Conservation (phyloP, 2,329 filamentous ascomycete species). For the Orbilia oligospora region DNA sequence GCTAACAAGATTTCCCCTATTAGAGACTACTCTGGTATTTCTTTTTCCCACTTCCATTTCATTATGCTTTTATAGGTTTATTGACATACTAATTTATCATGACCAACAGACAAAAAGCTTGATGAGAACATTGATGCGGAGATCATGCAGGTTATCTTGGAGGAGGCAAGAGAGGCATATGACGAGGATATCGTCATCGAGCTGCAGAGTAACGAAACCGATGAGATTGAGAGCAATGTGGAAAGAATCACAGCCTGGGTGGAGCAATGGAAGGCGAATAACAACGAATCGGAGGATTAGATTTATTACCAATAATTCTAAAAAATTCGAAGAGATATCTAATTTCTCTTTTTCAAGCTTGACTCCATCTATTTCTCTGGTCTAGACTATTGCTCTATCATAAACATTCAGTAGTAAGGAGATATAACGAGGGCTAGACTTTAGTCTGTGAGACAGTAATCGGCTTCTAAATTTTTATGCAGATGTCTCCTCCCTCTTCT, state of each 20-base stretch:
- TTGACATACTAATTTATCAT: neutral
- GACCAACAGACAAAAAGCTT: conserved; percentile 81
- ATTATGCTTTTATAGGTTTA: too few species aligned
- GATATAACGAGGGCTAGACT: neutral
- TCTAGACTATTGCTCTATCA: neutral
- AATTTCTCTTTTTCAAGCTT: conserved; percentile 19
- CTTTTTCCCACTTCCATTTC: neutral
- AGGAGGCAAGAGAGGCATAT: conserved; percentile 90
- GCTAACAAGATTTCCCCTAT: neutral
- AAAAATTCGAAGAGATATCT: neutral
- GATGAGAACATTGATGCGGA: conserved; percentile 97
- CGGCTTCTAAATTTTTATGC: neutral
- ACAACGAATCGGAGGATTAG: conserved; percentile 64
- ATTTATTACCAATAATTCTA: neutral
- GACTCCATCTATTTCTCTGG: conserved; percentile 6
- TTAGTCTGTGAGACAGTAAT: neutral
- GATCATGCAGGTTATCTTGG: conserved; percentile 94
- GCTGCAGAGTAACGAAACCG: conserved; percentile 82
- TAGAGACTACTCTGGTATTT: conserved; percentile 34
- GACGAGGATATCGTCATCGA: conserved; percentile 90
- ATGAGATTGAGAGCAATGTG: conserved; percentile 90
- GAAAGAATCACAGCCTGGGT: conserved; percentile 87
- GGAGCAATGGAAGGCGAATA: conserved; percentile 82
- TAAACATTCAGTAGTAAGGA: neutral
- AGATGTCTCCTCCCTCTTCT: conserved; percentile 46